Percentiles rank a stretch among this genome's conserved stretches.
Evolutionary conservation across 139 green algal species (phyloP).

Genomic region (Microglena sp.): DNA sequence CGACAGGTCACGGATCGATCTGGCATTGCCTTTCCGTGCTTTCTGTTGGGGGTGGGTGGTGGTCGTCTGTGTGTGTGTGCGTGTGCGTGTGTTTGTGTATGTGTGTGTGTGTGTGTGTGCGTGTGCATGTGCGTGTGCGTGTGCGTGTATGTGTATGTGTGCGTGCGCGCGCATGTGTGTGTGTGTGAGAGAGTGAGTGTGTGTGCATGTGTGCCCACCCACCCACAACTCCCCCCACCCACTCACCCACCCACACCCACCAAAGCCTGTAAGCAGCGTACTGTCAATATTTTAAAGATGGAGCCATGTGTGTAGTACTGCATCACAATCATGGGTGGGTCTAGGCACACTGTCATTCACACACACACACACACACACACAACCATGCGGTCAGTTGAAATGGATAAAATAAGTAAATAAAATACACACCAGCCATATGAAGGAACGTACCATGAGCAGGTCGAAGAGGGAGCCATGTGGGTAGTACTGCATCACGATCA

Average conservation of each 20-base stretch:
- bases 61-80: conserved; percentile 5
- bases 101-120: conserved; percentile 6
- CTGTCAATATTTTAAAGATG: too few species aligned
- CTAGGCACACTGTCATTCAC: too few species aligned
- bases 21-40: not conserved
- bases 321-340: too few species aligned
- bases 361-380: too few species aligned
- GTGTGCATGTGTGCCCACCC: conserved; percentile 3
- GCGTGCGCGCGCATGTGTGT: not conserved
- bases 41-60: not conserved
- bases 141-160: conserved; percentile 10
- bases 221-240: too few species aligned
- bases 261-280: too few species aligned
- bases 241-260: too few species aligned
- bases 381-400: too few species aligned
- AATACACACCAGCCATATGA: too few species aligned
- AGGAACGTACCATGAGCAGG: conserved; percentile 33
- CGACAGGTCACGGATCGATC: conserved; percentile 9
- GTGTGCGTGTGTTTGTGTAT: conserved; percentile 4
- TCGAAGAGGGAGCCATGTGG: conserved; percentile 48
- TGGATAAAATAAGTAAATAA: too few species aligned
- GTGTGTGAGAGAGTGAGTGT: conserved; percentile 6
- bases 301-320: too few species aligned
- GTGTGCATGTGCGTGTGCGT: conserved; percentile 8
- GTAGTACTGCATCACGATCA: conserved; percentile 58